A percentile compares a stretch with the other conserved stretches of the same genome.
These are phyloP conservation scores for Cryptococcus deneoformans DNA, from an alignment of 1,284 basidiomycete genomes.

Conservation along the genomic window DNA sequence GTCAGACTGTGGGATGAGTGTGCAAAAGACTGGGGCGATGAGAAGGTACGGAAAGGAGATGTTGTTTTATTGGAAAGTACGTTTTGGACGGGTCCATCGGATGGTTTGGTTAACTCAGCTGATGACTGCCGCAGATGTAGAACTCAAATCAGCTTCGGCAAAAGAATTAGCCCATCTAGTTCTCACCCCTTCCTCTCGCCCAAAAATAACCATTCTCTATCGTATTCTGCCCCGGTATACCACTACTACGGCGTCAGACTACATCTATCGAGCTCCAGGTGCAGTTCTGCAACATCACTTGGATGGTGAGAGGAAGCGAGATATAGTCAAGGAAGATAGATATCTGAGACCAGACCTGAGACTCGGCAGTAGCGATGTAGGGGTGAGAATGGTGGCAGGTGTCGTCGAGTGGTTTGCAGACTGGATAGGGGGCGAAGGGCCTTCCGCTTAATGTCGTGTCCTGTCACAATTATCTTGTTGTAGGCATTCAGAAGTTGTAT, in stretches of 20 bases:
- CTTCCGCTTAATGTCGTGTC: background rate
- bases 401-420: conserved; percentile 39
- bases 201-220: conserved; percentile 29
- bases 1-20: conserved; percentile 38
- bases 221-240: conserved; percentile 35
- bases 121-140: conserved; percentile 13
- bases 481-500: background rate
- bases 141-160: conserved; percentile 16
- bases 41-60: conserved; percentile 34
- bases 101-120: background rate
- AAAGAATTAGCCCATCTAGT: conserved; percentile 28
- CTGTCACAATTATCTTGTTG: background rate
- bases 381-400: conserved; percentile 30
- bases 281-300: background rate
- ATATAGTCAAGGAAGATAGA: conserved; percentile 24
- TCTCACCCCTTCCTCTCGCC: conserved; percentile 17
- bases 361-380: conserved; percentile 37
- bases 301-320: background rate
- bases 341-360: conserved; percentile 35
- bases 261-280: conserved; percentile 15
- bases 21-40: conserved; percentile 33
- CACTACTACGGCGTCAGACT: conserved; percentile 17
- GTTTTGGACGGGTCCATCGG: conserved; percentile 5
- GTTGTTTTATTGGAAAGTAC: conserved; percentile 39
- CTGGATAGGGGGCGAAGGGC: conserved; percentile 33